Base-by-base conservation (phyloP, 2,329 filamentous ascomycete species). In the Curvularia eragrostidis region DNA sequence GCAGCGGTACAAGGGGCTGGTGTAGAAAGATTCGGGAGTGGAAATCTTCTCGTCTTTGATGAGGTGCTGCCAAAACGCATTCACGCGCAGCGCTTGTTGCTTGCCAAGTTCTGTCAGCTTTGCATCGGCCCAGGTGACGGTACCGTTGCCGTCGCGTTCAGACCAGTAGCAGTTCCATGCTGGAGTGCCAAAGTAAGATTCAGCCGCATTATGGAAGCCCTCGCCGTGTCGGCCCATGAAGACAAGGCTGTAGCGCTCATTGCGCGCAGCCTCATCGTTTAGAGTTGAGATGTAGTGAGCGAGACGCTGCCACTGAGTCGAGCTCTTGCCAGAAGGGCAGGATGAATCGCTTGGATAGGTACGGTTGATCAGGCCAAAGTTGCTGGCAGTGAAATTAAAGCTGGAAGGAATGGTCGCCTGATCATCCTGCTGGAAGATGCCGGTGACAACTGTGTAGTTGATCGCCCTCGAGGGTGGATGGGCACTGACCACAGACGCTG, bases 161-260 rank as follows among this genome's bases (percentile, higher is more conserved):
- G 84, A 82, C 87, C 87, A 91, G 78, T 90, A 89, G 73, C 86
- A 83, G 76, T 91, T 88, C 89, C 88, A 91, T 2, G 85, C 85
- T 1, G 85, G 83, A 0, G 87, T 90, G 46, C 88, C 88, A 64
- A 89, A 91, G 71, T 81, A 88, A 26, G 80, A 79, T 74, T 90
- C 86, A 13, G 88, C 88, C 6, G 85, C 84, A 66, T 89, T 89
- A 73, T 88, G 84, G 58, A 79, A 79, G 4, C 89, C 89, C 74
- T 91, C 84, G 21, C 89, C 89, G 69, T 91, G 89, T 38, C 89
- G 85, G 41, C 85, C 88, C 73, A 90, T 80, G 74, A 88, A 88
- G 28, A 91, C 71, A 9, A 92, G 80, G 67, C 89, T 88, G 78
- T 90, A 91, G 28, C 81, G 77, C 13, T 83, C 81, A 48, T 79